Evolutionary conservation across 805 yeast species (phyloP).

Genomic region (Candida parachauliodes): DNA sequence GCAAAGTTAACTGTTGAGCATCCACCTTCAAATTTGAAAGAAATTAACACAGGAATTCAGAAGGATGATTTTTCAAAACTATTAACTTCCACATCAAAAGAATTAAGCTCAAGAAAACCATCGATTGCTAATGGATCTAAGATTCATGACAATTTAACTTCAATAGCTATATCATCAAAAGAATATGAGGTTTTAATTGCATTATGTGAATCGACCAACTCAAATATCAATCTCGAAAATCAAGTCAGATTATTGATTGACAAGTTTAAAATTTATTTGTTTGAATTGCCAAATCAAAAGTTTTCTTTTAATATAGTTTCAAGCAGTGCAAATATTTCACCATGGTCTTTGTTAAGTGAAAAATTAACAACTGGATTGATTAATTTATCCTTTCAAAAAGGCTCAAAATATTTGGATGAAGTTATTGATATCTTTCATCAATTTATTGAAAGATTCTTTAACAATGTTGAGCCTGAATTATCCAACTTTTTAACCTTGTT

Average conservation of each 20-base stretch:
- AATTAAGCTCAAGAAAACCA: background rate
- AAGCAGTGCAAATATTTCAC: conserved; percentile 22
- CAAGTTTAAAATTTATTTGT: conserved; percentile 45
- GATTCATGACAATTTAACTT: conserved; percentile 14
- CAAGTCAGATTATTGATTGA: conserved; percentile 43
- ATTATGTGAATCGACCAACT: conserved; percentile 41
- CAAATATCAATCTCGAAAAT: conserved; percentile 21
- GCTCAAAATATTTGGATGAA: conserved; percentile 16
- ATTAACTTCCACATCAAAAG: conserved; percentile 11
- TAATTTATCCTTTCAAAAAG: conserved; percentile 25
- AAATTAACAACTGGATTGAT: conserved; percentile 31
- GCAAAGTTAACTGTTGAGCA: conserved; percentile 31
- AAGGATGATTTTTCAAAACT: conserved; percentile 22
- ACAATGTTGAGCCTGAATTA: conserved; percentile 16
- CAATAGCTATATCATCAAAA: conserved; percentile 44
- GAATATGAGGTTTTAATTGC: conserved; percentile 59
- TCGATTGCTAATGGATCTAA: background rate
- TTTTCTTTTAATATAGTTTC: conserved; percentile 37
- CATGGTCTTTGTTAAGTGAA: conserved; percentile 34
- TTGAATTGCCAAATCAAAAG: conserved; percentile 41
- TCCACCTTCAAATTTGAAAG: conserved; percentile 7
- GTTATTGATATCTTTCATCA: conserved; percentile 24
- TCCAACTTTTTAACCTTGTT: conserved; percentile 32
- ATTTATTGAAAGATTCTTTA: conserved; percentile 26
- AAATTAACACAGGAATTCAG: conserved; percentile 8